Conservation (phyloP, 2,329 filamentous ascomycete genomes). For the Verticillium longisporum region DNA sequence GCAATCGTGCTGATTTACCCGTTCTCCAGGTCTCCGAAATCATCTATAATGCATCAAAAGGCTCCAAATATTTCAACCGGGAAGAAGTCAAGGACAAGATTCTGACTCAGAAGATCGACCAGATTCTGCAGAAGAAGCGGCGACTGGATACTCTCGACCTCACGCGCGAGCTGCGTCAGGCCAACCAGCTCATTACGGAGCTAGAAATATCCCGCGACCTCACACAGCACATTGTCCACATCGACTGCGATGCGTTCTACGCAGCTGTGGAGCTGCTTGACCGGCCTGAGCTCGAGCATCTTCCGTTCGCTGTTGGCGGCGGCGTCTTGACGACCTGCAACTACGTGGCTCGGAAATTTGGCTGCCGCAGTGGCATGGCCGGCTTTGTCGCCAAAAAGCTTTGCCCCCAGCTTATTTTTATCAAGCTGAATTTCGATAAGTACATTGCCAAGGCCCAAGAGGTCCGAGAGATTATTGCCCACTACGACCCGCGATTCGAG, state of each 20-base stretch:
- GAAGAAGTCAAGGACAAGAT: conserved; percentile 77
- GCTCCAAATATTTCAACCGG: conserved; percentile 91
- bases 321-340: conserved; percentile 67
- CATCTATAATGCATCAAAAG: conserved; percentile 94
- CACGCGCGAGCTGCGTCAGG: conserved; percentile 62
- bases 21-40: conserved; percentile 74
- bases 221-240: conserved; percentile 77
- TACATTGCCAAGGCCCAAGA: conserved; percentile 88
- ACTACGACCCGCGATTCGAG: conserved; percentile 89
- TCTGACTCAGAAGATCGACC: conserved; percentile 78
- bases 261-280: conserved; percentile 86
- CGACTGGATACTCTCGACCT: conserved; percentile 72
- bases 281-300: conserved; percentile 72
- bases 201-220: conserved; percentile 76
- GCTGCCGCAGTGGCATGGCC: conserved; percentile 92
- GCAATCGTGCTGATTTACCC: background rate
- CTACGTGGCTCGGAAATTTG: conserved; percentile 83
- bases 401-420: conserved; percentile 77
- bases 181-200: conserved; percentile 74
- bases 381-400: conserved; percentile 92
- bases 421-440: conserved; percentile 84
- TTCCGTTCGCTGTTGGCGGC: conserved; percentile 84
- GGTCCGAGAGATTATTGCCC: conserved; percentile 70
- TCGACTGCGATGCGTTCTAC: conserved; percentile 97
- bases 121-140: conserved; percentile 68